Evolutionary conservation across 441 rosid genomes (phyloP).

Genomic region (Gossypium laxum): DNA sequence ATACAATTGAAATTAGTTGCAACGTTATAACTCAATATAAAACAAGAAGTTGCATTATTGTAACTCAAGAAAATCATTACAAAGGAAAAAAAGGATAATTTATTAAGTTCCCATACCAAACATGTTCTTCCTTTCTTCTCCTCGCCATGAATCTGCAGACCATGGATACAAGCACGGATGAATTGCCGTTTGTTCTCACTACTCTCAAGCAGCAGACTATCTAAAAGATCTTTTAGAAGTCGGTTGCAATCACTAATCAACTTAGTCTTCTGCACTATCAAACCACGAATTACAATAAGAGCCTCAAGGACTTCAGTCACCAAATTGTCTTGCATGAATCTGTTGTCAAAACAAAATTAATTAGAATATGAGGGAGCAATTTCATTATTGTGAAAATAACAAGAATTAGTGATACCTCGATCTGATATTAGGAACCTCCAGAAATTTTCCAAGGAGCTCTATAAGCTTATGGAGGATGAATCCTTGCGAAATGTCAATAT

Average conservation of each 20-base stretch:
- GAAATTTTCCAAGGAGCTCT: constrained; percentile 91
- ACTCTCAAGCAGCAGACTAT: constrained; percentile 96
- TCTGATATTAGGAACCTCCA: constrained; percentile 89
- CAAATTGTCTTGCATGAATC: constrained; percentile 91
- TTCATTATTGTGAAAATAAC: constrained; percentile 2
- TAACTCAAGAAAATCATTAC: background rate
- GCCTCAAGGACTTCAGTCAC: constrained; percentile 93
- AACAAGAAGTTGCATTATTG: constrained; percentile 9
- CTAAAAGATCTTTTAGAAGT: constrained; percentile 87
- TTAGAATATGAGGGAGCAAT: constrained; percentile 16
- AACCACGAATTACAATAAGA: constrained; percentile 90
- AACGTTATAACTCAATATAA: background rate
- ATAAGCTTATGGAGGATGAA: constrained; percentile 97
- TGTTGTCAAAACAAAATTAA: constrained; percentile 32
- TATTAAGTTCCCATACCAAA: constrained; percentile 48
- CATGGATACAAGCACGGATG: constrained; percentile 88
- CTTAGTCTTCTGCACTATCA: constrained; percentile 99
- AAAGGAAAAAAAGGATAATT: background rate
- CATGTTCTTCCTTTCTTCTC: constrained; percentile 84
- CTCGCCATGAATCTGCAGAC: constrained; percentile 86
- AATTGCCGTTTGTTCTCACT: constrained; percentile 93
- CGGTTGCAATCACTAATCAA: constrained; percentile 92
- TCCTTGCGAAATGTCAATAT: constrained; percentile 96
- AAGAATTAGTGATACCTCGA: constrained; percentile 50
- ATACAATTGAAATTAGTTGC: constrained; percentile 26